Conservation (phyloP, 192 early-diverging fungal species). For the Powellomyces hirtus region DNA sequence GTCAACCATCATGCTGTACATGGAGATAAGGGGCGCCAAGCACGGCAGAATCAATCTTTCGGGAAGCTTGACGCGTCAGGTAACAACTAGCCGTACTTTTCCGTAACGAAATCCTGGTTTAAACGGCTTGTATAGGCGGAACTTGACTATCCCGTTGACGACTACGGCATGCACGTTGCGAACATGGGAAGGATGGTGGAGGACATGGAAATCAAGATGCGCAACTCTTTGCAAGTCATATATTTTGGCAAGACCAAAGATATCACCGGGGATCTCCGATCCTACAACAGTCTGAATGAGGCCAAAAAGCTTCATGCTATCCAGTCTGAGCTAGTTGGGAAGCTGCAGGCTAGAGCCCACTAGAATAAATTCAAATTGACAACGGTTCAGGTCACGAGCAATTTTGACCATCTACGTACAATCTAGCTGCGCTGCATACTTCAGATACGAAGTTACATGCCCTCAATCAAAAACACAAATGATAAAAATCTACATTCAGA, state of each 20-base stretch:
- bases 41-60: conserved; percentile 79
- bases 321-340: conserved; percentile 65
- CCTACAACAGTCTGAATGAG: conserved; percentile 71
- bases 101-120: background rate
- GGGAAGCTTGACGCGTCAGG: conserved; percentile 92
- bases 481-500: no score
- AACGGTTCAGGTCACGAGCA: no score
- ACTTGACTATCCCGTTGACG: conserved; percentile 77
- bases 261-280: conserved; percentile 91
- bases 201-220: conserved; percentile 98
- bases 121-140: conserved; percentile 58
- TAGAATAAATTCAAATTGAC: background rate
- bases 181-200: conserved; percentile 97
- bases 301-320: conserved; percentile 72
- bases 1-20: conserved; percentile 93
- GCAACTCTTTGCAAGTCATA: conserved; percentile 87
- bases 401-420: no score
- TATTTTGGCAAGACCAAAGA: conserved; percentile 99
- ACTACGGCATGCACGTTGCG: conserved; percentile 72
- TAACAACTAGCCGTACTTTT: conserved; percentile 22
- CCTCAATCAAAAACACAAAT: no score
- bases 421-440: no score
- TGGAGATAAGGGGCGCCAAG: conserved; percentile 64
- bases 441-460: no score
- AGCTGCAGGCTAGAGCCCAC: conserved; percentile 25